Conservation (phyloP, 768 basidiomycete genomes). For the Podaxis mareebaensis region DNA sequence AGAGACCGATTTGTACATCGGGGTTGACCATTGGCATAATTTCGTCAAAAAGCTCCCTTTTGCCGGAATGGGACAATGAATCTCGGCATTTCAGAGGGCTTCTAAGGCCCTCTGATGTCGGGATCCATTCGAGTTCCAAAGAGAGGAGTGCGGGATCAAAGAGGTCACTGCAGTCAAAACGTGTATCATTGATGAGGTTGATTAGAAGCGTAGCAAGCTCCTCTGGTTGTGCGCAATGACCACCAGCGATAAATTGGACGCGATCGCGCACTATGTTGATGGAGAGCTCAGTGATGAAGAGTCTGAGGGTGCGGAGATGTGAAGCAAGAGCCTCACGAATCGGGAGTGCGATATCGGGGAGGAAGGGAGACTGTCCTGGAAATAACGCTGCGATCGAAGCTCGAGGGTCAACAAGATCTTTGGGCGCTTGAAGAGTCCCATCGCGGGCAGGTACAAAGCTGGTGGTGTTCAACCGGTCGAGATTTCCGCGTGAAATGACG, state of each 20-base stretch:
- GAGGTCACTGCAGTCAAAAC: not conserved
- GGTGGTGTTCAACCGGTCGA: conserved; percentile 23
- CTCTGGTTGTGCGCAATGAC: not conserved
- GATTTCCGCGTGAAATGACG: conserved; percentile 27
- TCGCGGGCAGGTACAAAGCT: conserved; percentile 29
- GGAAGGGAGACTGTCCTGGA: conserved; percentile 17
- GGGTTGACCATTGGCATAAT: conserved; percentile 36
- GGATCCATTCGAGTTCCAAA: conserved; percentile 34
- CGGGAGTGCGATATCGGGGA: conserved; percentile 6
- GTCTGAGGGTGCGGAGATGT: conserved; percentile 22
- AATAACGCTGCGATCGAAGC: conserved; percentile 32
- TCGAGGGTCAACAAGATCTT: conserved; percentile 31
- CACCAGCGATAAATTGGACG: conserved; percentile 31
- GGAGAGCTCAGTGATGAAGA: conserved; percentile 32
- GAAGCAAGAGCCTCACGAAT: conserved; percentile 22
- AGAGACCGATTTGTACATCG: conserved; percentile 24
- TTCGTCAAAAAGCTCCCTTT: conserved; percentile 36
- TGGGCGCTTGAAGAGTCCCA: conserved; percentile 24
- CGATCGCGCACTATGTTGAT: conserved; percentile 33
- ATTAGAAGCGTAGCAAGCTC: not conserved
- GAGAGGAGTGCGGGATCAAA: not conserved
- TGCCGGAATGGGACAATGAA: conserved; percentile 18
- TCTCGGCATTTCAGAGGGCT: conserved; percentile 31
- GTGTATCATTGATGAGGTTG: conserved; percentile 2
- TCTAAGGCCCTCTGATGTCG: conserved; percentile 35